Base-by-base conservation (phyloP, 1,284 basidiomycete genomes). In the Blastosporella zonata region DNA sequence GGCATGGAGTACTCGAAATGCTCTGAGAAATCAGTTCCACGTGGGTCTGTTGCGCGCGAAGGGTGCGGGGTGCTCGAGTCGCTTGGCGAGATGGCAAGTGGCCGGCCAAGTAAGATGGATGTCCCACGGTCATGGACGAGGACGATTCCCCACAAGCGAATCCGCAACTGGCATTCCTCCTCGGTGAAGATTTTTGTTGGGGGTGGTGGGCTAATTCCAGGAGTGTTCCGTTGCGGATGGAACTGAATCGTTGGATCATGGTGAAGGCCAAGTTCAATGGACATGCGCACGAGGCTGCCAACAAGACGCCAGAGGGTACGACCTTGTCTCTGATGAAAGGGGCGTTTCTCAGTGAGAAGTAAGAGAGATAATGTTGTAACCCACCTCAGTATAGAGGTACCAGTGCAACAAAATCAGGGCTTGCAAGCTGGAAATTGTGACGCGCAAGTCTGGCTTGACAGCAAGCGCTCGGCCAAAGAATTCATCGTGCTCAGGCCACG, bases 301-400 rank as follows among this genome's bases (percentile, higher is more conserved):
- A 90, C 87, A 17, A 91, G 77, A 51, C 88, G 84, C 88, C 89
- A 91, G 2, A 91, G 70, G 0, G 86, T 85, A 53, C 87, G 80
- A 31, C 88, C 88, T 77, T 89, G 87, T 58, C 88, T 81, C 88
- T 91, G 59, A 21, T n/a, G n/a, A n/a, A n/a, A 21, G 57, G 40
- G 51, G 42, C 28, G 31, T 43, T n/a, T n/a, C n/a, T n/a, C 41
- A 40, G 51, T 4, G 58, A 54, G 47, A 20, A 55, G 18, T 43
- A 38, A 17, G 31, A 25, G 29, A 23, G 25, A 3, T 29, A 47
- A 29, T 43, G 18, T 15, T 3, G 17, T 21, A 13, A 63, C 78
- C 52, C 56, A 87, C 89, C 75, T 91, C 89, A 17, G 84, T 89
- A 58, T 91, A 91, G 17, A 91, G 72, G 65, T 90, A 90, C 89